Evolutionary conservation across 768 basidiomycete species (phyloP), one percentile per base, ranked within the genome.

Genomic region (Ramaria sp.): DNA sequence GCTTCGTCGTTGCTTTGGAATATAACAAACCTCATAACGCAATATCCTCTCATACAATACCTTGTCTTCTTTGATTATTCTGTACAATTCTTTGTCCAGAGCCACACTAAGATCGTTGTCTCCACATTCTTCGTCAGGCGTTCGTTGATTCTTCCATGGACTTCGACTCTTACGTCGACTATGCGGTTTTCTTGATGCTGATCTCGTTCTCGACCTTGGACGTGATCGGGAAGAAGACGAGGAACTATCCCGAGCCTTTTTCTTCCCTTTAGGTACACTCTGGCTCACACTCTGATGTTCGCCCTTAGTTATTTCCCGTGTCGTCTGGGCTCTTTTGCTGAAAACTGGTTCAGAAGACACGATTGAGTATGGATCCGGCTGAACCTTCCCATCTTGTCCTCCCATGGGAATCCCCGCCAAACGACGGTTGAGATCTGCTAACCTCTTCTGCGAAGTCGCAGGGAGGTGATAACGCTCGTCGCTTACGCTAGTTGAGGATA

Each of bases 11-110:
- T 24, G 22, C 15, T 6, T 30, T 27, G 13, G 4, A 2, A 19
- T 38, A 13, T 17, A 20, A 62, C 75, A 24, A 59, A 82, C 84
- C 74, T 88, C 83, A 63, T 81, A 84, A 27, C 83, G 80, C 61
- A 88, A 65, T 59, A 88, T 75, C 39, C 79, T 77, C 37, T 74
- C 64, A 64, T 84, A 70, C 6, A 88, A 70, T 47, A 69, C 68
- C 12, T 63, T 65, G 66, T 86, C 74, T 51, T 67, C 66, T 63
- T 65, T 75, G 60, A 84, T 66, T 51, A 63, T 63, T 12, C 63
- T 50, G 60, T 78, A 70, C 74, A 81, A 76, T 30, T 69, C 67
- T 30, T 70, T 73, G 47, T 76, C 73, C 46, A 62, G 57, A 54
- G 71, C 63, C 15, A 65, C 63, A 22, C 49, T 54, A 22, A 57